Conservation (phyloP, 441 rosid genomes). For the Syzygium syzygioides region DNA sequence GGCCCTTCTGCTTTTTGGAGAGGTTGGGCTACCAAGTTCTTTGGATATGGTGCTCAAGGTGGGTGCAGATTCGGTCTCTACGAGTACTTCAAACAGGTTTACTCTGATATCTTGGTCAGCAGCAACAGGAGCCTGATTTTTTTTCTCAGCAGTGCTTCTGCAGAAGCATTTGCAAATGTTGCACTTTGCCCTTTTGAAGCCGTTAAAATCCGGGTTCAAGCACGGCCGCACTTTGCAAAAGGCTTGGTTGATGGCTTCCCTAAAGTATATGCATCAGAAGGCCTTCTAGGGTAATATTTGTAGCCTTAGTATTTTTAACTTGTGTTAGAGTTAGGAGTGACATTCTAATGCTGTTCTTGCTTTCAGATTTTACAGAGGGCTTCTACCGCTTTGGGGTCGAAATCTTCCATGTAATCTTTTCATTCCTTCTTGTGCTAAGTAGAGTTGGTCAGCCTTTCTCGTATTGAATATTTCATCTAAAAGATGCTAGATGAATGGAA, state of each 20-base stretch:
- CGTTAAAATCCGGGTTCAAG: conserved; percentile 53
- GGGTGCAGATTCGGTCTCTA: conserved; percentile 70
- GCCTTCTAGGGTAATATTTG: conserved; percentile 39
- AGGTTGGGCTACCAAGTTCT: conserved; percentile 59
- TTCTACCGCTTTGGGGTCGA: conserved; percentile 62
- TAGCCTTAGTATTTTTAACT: conserved; percentile 3
- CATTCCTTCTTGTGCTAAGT: neutral
- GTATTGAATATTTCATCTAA: neutral
- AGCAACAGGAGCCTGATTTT: conserved; percentile 42
- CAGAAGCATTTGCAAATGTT: conserved; percentile 66
- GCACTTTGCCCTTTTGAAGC: conserved; percentile 75
- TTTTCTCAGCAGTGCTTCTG: conserved; percentile 77
- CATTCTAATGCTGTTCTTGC: neutral
- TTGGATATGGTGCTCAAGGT: conserved; percentile 68
- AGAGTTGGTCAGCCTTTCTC: neutral
- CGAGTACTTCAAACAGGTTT: conserved; percentile 59
- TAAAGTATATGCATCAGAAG: conserved; percentile 46
- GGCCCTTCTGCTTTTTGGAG: conserved; percentile 64
- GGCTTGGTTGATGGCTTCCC: conserved; percentile 64
- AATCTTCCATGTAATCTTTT: conserved; percentile 57
- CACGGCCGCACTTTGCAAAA: conserved; percentile 48
- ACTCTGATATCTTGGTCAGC: conserved; percentile 39
- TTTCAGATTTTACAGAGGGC: conserved; percentile 53
- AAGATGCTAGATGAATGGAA: neutral
- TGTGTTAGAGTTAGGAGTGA: neutral